Conservation (phyloP, 2,329 filamentous ascomycete species). For the Aspergillus aculeatus region DNA sequence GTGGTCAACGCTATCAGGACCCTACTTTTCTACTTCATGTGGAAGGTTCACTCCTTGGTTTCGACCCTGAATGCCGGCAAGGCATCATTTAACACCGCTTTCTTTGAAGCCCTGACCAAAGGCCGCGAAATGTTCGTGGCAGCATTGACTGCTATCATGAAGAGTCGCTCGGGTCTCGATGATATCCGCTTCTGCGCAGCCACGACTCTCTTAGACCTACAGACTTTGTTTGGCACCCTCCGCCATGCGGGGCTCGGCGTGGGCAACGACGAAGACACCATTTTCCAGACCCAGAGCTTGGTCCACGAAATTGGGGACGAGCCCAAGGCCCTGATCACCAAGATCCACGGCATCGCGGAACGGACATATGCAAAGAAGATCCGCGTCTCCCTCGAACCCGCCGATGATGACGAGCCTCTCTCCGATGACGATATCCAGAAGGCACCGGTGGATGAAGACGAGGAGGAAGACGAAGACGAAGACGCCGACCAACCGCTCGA, state of each 20-base stretch:
- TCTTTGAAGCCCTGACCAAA: slow-evolving; percentile 68
- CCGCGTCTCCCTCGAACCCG: slow-evolving; percentile 43
- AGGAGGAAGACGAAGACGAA: slow-evolving; percentile 39
- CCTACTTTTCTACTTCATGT: slow-evolving; percentile 89
- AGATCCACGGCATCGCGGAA: slow-evolving; percentile 76
- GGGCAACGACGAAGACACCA: slow-evolving; percentile 44
- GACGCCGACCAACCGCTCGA: slow-evolving; percentile 38
- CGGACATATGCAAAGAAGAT: slow-evolving; percentile 71
- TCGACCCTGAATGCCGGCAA: slow-evolving; percentile 55
- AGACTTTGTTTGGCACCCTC: slow-evolving; percentile 74
- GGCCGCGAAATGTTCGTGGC: slow-evolving; percentile 54
- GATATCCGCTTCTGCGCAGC: slow-evolving; percentile 74
- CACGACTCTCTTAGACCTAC: slow-evolving; percentile 76
- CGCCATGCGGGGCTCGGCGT: slow-evolving; percentile 49
- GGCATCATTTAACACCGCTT: slow-evolving; percentile 59
- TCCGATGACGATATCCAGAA: slow-evolving; percentile 64
- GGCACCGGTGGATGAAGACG: slow-evolving; percentile 50
- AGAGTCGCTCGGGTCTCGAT: slow-evolving; percentile 60
- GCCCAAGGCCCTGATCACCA: slow-evolving; percentile 65
- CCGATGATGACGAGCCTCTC: slow-evolving; percentile 72
- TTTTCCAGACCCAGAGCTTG: slow-evolving; percentile 59
- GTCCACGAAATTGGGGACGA: slow-evolving; percentile 67
- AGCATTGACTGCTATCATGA: slow-evolving; percentile 51
- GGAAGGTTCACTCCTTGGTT: slow-evolving; percentile 70
- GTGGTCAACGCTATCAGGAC: slow-evolving; percentile 73